Base-by-base conservation (phyloP, 2,329 filamentous ascomycete genomes). In the Epichloe brachyelytri region DNA sequence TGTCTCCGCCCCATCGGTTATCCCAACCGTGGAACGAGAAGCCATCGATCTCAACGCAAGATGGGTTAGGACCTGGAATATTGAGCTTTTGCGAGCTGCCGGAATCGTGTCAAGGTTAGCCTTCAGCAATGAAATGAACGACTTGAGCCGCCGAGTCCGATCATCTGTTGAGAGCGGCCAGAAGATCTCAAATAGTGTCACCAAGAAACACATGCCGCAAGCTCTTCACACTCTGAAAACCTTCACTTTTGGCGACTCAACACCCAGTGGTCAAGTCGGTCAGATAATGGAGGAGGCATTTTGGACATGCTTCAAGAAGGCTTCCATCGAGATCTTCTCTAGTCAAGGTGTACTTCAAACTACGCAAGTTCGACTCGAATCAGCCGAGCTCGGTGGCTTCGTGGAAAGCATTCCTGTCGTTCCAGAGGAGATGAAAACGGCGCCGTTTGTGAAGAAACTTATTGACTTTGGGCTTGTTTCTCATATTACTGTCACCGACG, bases 41-140 rank as follows among this genome's bases (percentile, higher is more conserved):
- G 93, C 88, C 50, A 95, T 98, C 52, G 93, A 98, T 66, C 75
- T 98, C 55, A 97, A 98, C 64, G 94, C 93, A 15, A 82, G 90
- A 51, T 95, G 89, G 75, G 91, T 98, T 15, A 84, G 89, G 55
- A 88, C 83, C 15, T 98, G 93, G 94, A 98, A 98, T 60, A 76
- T 88, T 20, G 93, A 97, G 64, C 87, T 98, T 75, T 74, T 98
- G 39, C 81, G 91, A 43, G 86, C 90, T 33, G 88, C 91, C 17
- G 93, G 93, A 40, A 89, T 98, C 57, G 83, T 95, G 56, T 86
- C 88, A 54, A 82, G 93, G 47, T 79, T 98, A 56, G 87, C 89
- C 1, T 98, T 94, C 69, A 76, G 82, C 10, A 84, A 87, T 55
- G 90, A 96, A 63, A 95, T 97, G 88, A 71, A 73, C 4, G 82